A percentile compares a stretch with the other conserved stretches of the same genome.
Conservation (phyloP, 2,329 filamentous ascomycete species). For the Byssochlamys sp. region DNA sequence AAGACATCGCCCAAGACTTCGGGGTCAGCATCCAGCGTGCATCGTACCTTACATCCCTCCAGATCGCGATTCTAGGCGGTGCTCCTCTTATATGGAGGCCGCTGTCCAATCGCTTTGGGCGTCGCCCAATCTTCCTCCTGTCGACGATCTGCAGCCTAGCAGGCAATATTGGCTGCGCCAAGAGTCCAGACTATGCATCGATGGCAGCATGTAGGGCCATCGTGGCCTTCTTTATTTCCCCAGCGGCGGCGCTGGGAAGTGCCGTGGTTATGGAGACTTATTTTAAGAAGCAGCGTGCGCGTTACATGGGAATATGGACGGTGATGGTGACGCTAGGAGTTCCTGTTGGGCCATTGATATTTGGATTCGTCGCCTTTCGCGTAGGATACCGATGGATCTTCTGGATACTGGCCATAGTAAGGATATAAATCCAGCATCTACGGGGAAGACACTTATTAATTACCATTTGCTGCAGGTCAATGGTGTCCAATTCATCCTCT, state of each 20-base stretch:
- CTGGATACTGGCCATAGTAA: slow-evolving; percentile 48
- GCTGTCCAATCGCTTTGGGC: slow-evolving; percentile 44
- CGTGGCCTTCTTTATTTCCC: slow-evolving; percentile 47
- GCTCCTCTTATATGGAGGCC: slow-evolving; percentile 50
- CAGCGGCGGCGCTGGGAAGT: slow-evolving; percentile 46
- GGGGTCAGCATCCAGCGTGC: slow-evolving; percentile 39
- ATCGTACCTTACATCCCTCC: slow-evolving; percentile 47
- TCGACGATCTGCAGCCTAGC: slow-evolving; percentile 40
- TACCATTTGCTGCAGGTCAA: slow-evolving; percentile 37
- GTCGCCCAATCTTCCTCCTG: slow-evolving; percentile 46
- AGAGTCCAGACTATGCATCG: slow-evolving; percentile 39
- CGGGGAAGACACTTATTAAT: slow-evolving; percentile 5
- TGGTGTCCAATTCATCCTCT: slow-evolving; percentile 46
- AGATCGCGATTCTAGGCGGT: slow-evolving; percentile 46
- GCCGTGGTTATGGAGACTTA: slow-evolving; percentile 50
- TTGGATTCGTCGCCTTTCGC: slow-evolving; percentile 40
- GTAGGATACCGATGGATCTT: slow-evolving; percentile 52
- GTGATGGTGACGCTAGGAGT: slow-evolving; percentile 42
- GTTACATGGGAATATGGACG: slow-evolving; percentile 52
- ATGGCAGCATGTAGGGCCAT: slow-evolving; percentile 46
- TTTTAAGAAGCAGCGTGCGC: slow-evolving; percentile 46
- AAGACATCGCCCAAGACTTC: slow-evolving; percentile 44
- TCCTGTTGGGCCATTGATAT: slow-evolving; percentile 29
- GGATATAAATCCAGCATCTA: slow-evolving; percentile 7
- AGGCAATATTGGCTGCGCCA: slow-evolving; percentile 47